A percentile compares a stretch with the other conserved stretches of the same genome.
These are phyloP conservation scores for Funneliformis mosseae DNA, from an alignment of 192 early-diverging fungal genomes.

Conservation along the genomic window DNA sequence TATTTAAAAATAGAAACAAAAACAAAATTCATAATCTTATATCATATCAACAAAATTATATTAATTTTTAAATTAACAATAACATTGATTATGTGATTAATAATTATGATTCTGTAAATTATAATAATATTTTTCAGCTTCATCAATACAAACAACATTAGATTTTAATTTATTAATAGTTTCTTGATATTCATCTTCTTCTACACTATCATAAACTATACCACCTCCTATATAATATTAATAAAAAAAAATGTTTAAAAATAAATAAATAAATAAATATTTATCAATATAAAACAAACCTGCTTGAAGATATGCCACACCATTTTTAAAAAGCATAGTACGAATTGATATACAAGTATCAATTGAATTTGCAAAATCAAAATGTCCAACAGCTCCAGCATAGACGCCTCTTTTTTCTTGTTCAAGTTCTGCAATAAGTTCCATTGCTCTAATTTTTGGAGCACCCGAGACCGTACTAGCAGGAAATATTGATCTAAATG, in stretches of 20 bases:
- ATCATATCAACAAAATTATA: too few species aligned
- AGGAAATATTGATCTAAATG: slow-evolving; percentile 97
- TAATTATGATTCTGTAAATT: slow-evolving; percentile 70
- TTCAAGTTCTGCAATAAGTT: slow-evolving; percentile 90
- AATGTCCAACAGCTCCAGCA: slow-evolving; percentile 91
- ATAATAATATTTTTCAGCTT: slow-evolving; percentile 82
- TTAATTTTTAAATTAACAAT: too few species aligned
- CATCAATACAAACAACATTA: slow-evolving; percentile 83
- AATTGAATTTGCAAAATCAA: slow-evolving; percentile 88
- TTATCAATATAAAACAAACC: slow-evolving; percentile 39
- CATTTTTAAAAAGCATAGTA: slow-evolving; percentile 98
- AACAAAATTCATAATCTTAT: too few species aligned
- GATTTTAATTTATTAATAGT: slow-evolving; percentile 94
- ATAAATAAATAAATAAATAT: neutral
- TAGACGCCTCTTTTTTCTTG: slow-evolving; percentile 91
- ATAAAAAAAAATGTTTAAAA: neutral
- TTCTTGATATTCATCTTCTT: slow-evolving; percentile 92
- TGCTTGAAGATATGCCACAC: slow-evolving; percentile 91
- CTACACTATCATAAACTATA: slow-evolving; percentile 94
- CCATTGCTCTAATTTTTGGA: slow-evolving; percentile 96
- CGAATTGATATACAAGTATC: slow-evolving; percentile 99
- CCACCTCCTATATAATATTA: slow-evolving; percentile 67
- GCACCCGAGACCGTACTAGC: slow-evolving; percentile 98
- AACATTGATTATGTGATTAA: neutral
- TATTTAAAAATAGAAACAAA: too few species aligned